Conservation (phyloP, 176 grass and related monocot genomes). For the Tillandsia leiboldiana region DNA sequence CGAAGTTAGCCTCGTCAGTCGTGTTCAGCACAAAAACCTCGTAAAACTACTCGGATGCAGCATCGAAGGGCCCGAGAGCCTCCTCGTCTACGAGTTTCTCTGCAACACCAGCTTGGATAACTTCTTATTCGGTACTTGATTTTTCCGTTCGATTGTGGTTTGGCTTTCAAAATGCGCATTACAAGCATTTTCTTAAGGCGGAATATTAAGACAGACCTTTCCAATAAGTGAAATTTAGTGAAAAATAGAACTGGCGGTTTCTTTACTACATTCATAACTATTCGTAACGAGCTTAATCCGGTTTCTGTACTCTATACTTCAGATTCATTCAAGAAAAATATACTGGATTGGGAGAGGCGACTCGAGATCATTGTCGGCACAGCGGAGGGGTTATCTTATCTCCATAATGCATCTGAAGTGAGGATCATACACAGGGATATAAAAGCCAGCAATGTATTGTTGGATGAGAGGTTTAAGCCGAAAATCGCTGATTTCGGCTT, state of each 20-base stretch:
- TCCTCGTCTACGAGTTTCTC: constrained; percentile 84
- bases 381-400: constrained; percentile 61
- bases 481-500: constrained; percentile 75
- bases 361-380: constrained; percentile 48
- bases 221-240: too few species aligned
- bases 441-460: constrained; percentile 70
- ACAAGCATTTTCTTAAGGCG: neutral
- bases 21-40: constrained; percentile 83
- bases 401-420: constrained; percentile 54
- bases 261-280: too few species aligned
- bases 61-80: constrained; percentile 72
- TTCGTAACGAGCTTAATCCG: neutral
- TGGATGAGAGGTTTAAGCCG: constrained; percentile 66
- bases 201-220: too few species aligned
- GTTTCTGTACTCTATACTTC: neutral
- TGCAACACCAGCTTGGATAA: constrained; percentile 89
- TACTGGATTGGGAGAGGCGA: constrained; percentile 57
- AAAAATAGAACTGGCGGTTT: too few species aligned
- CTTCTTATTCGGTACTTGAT: constrained; percentile 50
- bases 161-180: neutral
- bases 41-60: constrained; percentile 76
- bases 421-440: constrained; percentile 83
- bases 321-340: constrained; percentile 61
- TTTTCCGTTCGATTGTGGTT: neutral
- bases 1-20: constrained; percentile 62